Percentiles rank a stretch among this genome's conserved stretches.
phyloP scores from a whole-genome alignment of 2,329 filamentous ascomycete species.

The Sporothrix brunneoviolacea region DNA sequence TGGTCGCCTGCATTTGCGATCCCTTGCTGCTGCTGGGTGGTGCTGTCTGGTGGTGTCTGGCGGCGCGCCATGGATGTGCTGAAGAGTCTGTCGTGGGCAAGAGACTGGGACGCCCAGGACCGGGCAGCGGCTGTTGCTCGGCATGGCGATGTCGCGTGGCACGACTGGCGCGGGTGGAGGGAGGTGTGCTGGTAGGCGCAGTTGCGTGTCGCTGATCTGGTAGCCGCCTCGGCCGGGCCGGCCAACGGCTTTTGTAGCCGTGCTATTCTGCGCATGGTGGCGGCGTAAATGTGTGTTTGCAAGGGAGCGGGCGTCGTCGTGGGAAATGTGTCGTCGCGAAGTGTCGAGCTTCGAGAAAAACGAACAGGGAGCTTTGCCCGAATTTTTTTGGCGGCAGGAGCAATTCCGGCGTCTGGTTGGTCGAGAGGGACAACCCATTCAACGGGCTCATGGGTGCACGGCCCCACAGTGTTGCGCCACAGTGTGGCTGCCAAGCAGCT shows the following conservation, averaged over 20 bases:
- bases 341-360: background rate
- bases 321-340: background rate
- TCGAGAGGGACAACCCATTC: background rate
- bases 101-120: background rate
- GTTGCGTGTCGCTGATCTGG: too few relatives aligned
- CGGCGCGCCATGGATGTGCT: background rate
- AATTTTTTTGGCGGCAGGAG: slow-evolving; percentile 1
- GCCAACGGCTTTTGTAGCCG: slow-evolving; percentile 23
- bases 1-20: background rate
- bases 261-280: slow-evolving; percentile 37
- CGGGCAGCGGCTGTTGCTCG: too few relatives aligned
- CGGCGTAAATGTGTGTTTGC: too few relatives aligned
- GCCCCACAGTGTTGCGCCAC: background rate
- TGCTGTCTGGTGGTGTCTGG: background rate
- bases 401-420: slow-evolving; percentile 7
- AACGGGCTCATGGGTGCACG: too few relatives aligned
- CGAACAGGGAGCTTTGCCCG: too few relatives aligned
- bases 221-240: background rate
- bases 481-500: too few relatives aligned
- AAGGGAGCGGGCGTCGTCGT: background rate
- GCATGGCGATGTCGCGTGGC: too few relatives aligned
- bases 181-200: too few relatives aligned
- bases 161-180: too few relatives aligned
- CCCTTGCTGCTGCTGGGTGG: background rate
- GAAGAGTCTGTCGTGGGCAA: background rate